phyloP scores from a whole-genome alignment of 495 filamentous ascomycete species.

The Aspergillus haitiensis region DNA sequence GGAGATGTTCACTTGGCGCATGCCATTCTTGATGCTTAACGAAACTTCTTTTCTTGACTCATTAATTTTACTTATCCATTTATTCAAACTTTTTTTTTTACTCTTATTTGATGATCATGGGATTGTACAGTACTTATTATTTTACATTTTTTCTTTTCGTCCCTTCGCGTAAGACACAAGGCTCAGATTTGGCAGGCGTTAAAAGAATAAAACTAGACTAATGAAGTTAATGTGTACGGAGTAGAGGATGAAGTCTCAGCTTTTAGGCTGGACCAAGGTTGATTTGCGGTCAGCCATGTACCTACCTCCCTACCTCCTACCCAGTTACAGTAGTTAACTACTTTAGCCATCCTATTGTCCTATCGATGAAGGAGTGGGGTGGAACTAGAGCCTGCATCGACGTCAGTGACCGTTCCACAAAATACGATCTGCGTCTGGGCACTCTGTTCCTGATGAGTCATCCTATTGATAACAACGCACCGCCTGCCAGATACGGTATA shows the following conservation, averaged over 20 bases:
- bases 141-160: background rate
- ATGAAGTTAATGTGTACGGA: no score
- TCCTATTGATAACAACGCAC: background rate
- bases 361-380: no score
- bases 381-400: no score
- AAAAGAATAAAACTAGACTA: no score
- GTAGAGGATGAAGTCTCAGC: no score
- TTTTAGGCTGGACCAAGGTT: no score
- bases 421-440: background rate
- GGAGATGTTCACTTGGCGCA: slow-evolving; percentile 45
- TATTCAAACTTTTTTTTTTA: background rate
- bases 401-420: background rate
- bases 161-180: background rate
- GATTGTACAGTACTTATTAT: background rate
- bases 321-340: no score
- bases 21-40: slow-evolving; percentile 35
- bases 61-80: background rate
- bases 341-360: no score
- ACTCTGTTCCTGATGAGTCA: slow-evolving; percentile 5
- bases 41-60: background rate
- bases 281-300: no score
- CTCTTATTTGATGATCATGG: background rate
- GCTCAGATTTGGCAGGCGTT: background rate
- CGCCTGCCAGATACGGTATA: slow-evolving; percentile 14
- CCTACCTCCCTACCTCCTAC: no score